A percentile compares a stretch with the other conserved stretches of the same genome.
phyloP scores from a whole-genome alignment of 257 asterid genomes.

The Solanum etuberosum region DNA sequence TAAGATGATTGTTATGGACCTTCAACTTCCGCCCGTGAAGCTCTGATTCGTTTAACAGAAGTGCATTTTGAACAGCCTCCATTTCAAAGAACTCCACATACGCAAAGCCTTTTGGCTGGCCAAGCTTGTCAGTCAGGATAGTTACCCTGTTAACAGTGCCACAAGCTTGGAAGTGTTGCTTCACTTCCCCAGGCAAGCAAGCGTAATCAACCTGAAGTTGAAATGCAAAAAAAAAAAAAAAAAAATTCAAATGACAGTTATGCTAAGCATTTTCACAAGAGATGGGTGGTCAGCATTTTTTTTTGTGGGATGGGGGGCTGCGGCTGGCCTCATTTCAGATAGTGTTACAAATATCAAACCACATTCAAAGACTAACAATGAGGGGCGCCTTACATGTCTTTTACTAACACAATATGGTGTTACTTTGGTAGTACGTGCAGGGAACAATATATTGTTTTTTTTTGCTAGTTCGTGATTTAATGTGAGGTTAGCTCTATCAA shows the following conservation, averaged over 20 bases:
- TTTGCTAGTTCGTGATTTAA: background rate
- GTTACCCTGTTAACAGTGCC: conserved; percentile 47
- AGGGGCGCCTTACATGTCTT: background rate
- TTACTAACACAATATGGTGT: background rate
- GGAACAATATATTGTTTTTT: background rate
- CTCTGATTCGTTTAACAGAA: conserved; percentile 29
- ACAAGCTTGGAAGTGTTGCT: conserved; percentile 39
- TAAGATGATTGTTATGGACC: conserved; percentile 19
- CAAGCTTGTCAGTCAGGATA: conserved; percentile 32
- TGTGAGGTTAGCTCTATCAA: background rate
- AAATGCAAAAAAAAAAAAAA: background rate
- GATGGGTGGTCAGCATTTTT: background rate
- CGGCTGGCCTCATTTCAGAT: background rate
- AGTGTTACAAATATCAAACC: background rate
- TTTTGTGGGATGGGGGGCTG: background rate
- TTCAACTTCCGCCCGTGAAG: conserved; percentile 40
- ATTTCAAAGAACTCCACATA: conserved; percentile 39
- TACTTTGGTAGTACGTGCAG: background rate
- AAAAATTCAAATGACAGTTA: background rate
- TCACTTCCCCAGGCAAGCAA: conserved; percentile 47
- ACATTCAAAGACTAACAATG: background rate
- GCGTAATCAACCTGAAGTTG: conserved; percentile 36
- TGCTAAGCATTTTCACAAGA: background rate
- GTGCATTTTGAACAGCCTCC: conserved; percentile 41
- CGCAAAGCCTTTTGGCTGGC: conserved; percentile 47